Evolutionary conservation across 2,329 filamentous ascomycete genomes (phyloP).

Genomic region (Fusarium annulatum): DNA sequence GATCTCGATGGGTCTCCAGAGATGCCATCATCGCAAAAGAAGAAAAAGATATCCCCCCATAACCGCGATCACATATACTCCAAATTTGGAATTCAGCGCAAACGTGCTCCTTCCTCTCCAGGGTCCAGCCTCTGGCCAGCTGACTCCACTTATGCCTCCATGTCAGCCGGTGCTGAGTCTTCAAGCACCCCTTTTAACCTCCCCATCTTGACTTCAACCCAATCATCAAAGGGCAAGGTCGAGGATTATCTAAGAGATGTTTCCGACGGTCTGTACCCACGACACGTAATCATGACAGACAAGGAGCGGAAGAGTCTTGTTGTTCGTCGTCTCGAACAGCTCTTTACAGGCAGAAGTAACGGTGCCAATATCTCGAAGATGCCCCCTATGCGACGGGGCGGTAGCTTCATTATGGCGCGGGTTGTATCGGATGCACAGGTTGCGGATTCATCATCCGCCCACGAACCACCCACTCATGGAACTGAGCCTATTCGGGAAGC

Average conservation of each 20-base stretch:
- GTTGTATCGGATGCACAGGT: constrained; percentile 43
- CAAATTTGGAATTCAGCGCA: constrained; percentile 55
- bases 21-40: constrained; percentile 53
- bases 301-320: constrained; percentile 82
- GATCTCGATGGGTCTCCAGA: constrained; percentile 65
- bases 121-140: constrained; percentile 64
- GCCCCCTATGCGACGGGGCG: constrained; percentile 24
- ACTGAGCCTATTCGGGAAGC: constrained; percentile 59
- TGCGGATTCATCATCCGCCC: constrained; percentile 28
- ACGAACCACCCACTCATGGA: constrained; percentile 49
- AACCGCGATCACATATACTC: constrained; percentile 55
- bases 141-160: constrained; percentile 76
- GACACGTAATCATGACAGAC: constrained; percentile 72
- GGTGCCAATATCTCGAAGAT: constrained; percentile 52
- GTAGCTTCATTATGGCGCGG: constrained; percentile 6
- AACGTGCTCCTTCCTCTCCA: constrained; percentile 64
- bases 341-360: constrained; percentile 78
- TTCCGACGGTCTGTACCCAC: constrained; percentile 73
- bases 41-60: constrained; percentile 52
- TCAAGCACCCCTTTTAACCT: constrained; percentile 54
- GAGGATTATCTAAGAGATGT: constrained; percentile 78
- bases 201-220: constrained; percentile 50
- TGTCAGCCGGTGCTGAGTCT: constrained; percentile 62
- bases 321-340: constrained; percentile 79
- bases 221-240: constrained; percentile 63